Evolutionary conservation across 257 asterid genomes (phyloP).

Genomic region (Plantago elongata): DNA sequence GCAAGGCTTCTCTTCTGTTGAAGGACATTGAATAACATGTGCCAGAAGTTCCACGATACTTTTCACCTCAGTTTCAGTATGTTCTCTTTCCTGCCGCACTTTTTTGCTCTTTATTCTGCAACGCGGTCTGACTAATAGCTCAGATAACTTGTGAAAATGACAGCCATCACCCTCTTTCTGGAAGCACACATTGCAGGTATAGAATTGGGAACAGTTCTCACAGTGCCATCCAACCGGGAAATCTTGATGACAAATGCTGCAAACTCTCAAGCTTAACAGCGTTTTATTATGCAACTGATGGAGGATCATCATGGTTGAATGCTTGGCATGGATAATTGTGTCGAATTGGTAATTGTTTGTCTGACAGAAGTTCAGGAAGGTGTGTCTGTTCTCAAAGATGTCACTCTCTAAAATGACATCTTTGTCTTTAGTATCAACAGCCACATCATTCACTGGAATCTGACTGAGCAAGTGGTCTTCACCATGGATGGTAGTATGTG

Average conservation of each 20-base stretch:
- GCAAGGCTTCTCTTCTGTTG: too few relatives aligned
- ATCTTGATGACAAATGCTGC: constrained; percentile 35
- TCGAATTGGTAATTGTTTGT: constrained; percentile 55
- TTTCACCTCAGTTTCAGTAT: too few relatives aligned
- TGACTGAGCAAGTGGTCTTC: constrained; percentile 46
- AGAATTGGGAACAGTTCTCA: constrained; percentile 34
- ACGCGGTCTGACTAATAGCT: constrained; percentile 6
- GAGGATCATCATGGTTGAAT: constrained; percentile 85
- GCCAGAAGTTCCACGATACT: too few relatives aligned
- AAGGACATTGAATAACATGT: too few relatives aligned
- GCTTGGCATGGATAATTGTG: constrained; percentile 67
- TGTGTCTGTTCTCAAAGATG: constrained; percentile 42
- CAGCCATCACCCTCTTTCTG: constrained; percentile 24
- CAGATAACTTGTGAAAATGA: constrained; percentile 28
- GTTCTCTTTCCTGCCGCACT: constrained; percentile 16
- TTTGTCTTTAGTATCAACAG: constrained; percentile 42
- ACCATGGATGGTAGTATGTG: constrained; percentile 40
- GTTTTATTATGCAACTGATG: constrained; percentile 42
- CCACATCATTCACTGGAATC: constrained; percentile 33
- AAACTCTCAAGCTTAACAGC: constrained; percentile 15
- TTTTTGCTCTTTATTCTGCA: constrained; percentile 15
- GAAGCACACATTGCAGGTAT: constrained; percentile 37
- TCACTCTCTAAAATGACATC: constrained; percentile 42
- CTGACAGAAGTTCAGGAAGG: constrained; percentile 66
- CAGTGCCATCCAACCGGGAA: constrained; percentile 29